Percentiles rank a stretch among this genome's conserved stretches.
Conservation (phyloP, 1,139 yeast genomes). For the Eremothecium cymbalariae region DNA sequence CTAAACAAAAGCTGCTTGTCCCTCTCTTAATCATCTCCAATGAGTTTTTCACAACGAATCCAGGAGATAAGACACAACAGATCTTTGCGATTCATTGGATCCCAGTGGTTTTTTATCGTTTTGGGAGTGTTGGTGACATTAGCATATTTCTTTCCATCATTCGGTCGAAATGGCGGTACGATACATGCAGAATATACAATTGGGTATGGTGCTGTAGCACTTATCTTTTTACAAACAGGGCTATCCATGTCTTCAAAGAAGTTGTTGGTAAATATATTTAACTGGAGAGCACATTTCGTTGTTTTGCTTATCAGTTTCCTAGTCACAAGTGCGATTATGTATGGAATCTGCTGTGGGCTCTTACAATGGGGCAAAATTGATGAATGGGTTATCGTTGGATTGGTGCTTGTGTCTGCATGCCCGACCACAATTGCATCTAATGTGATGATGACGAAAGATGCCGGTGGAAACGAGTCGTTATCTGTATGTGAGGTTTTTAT, state of each 20-base stretch:
- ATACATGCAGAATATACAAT: slow-evolving; percentile 66
- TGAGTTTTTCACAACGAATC: no score
- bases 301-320: slow-evolving; percentile 62
- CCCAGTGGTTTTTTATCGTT: slow-evolving; percentile 67
- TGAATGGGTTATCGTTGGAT: slow-evolving; percentile 68
- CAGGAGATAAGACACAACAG: no score
- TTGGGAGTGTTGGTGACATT: slow-evolving; percentile 66
- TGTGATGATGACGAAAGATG: slow-evolving; percentile 82
- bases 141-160: slow-evolving; percentile 71
- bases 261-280: slow-evolving; percentile 49
- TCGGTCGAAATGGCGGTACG: slow-evolving; percentile 78
- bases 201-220: slow-evolving; percentile 79
- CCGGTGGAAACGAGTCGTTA: slow-evolving; percentile 71
- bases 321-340: slow-evolving; percentile 66
- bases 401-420: slow-evolving; percentile 74
- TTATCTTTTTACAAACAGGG: slow-evolving; percentile 75
- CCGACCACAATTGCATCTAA: slow-evolving; percentile 89
- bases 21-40: no score
- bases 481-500: slow-evolving; percentile 78
- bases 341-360: slow-evolving; percentile 65
- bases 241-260: slow-evolving; percentile 62
- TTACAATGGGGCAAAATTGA: slow-evolving; percentile 56
- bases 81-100: no score
- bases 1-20: no score
- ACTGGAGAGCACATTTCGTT: slow-evolving; percentile 78